Base-by-base conservation (phyloP, 2,329 filamentous ascomycete species). In the Diaporthe citriasiana region DNA sequence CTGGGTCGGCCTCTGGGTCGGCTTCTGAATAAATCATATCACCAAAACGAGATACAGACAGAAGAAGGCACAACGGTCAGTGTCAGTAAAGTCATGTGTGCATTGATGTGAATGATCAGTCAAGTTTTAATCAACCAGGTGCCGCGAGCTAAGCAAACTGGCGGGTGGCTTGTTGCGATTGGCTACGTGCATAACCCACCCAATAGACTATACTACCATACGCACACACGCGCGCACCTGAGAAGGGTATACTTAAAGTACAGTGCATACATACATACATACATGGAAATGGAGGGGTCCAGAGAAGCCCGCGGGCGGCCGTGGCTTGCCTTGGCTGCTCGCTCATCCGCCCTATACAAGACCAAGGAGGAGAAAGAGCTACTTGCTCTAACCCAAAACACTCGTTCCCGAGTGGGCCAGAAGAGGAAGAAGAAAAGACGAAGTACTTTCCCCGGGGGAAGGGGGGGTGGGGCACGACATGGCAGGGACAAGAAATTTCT, bases 171-270 rank as follows among this genome's bases (percentile, higher is more conserved):
- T 25, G 50, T 55, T 42, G 45, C 35, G 50, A 13, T 55, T 69
- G 65, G 50, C n/a, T 40, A 68, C 63, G 30, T 68, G 63, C 63
- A 66, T 51, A 40, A 38, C 19, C 56, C 56, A 51, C 25, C 27
- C 38, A 22, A 63, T 45, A 33, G 19, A 45, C 59, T 63, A 30
- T 19, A 42, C 35, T 59, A 27, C 22, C 55, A 35, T 5, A 5
- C 38, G 19, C n/a, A 42, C 56, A 27, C 15, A 30, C 38, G 12
- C 15, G 7, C 22, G 45, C 45, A 50, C 17, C 45, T 50, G 19
- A 50, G 22, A 55, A 45, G 5, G 35, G n/a, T 40, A 57, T 60
- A 42, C 33, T 5, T 22, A 30, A 27, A 30, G 50, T 42, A 69
- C 38, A 57, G 10, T 60, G 40, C 51, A 47, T 70, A 30, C 53